Conservation (phyloP, 108 stramenopile genomes). For the Pseudonitzschia multiseries region DNA sequence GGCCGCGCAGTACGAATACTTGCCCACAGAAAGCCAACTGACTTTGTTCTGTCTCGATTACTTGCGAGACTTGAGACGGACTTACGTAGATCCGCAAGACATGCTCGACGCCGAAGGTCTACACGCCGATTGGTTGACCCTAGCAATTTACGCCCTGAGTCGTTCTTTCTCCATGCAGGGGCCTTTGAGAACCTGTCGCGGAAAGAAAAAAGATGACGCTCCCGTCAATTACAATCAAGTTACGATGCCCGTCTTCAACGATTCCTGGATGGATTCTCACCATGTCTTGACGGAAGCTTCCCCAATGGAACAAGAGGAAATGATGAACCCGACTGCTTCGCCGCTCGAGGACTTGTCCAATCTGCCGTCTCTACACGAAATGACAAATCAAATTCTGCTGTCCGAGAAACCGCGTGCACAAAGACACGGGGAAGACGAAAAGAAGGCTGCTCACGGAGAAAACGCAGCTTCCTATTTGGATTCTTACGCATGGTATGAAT, state of each 20-base stretch:
- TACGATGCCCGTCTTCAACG: slow-evolving; percentile 27
- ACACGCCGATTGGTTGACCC: slow-evolving; percentile 67
- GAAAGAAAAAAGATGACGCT: slow-evolving; percentile 14
- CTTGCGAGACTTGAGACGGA: slow-evolving; percentile 59
- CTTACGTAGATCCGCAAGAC: slow-evolving; percentile 46
- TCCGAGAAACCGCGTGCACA: slow-evolving; percentile 10
- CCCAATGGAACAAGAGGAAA: slow-evolving; percentile 21
- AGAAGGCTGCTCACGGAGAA: slow-evolving; percentile 50
- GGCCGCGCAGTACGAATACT: slow-evolving; percentile 9
- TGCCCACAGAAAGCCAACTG: slow-evolving; percentile 50
- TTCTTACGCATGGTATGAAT: slow-evolving; percentile 54
- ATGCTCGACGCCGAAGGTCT: slow-evolving; percentile 57
- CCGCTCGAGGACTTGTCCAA: slow-evolving; percentile 9
- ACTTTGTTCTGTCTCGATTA: slow-evolving; percentile 67
- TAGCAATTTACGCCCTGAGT: slow-evolving; percentile 71
- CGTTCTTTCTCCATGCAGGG: slow-evolving; percentile 42
- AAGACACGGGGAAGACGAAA: slow-evolving; percentile 24
- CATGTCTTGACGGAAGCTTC: slow-evolving; percentile 19
- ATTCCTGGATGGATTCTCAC: slow-evolving; percentile 30
- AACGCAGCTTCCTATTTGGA: slow-evolving; percentile 36
- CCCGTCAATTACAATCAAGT: slow-evolving; percentile 18
- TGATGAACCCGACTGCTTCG: slow-evolving; percentile 26
- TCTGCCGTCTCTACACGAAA: slow-evolving; percentile 52
- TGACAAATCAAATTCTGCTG: slow-evolving; percentile 56
- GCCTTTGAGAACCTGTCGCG: neutral